Evolutionary conservation across 768 basidiomycete genomes (phyloP).

Genomic region (Suillus plorans): DNA sequence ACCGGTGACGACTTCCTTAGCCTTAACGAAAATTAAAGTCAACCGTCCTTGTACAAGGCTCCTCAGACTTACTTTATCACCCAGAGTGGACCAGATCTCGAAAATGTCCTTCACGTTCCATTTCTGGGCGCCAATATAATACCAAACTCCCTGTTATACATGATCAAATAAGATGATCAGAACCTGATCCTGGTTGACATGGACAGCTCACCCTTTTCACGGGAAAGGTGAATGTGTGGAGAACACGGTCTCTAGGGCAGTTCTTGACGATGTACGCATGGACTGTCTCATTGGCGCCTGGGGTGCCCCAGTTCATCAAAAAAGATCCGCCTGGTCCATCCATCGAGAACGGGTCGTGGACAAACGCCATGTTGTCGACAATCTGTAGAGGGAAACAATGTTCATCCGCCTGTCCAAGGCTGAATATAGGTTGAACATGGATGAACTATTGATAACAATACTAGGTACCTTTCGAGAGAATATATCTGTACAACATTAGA

Average conservation of each 20-base stretch:
- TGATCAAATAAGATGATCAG: constrained; percentile 11
- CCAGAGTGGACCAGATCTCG: constrained; percentile 41
- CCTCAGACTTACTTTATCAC: constrained; percentile 30
- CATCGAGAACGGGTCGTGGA: constrained; percentile 56
- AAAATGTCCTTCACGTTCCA: constrained; percentile 36
- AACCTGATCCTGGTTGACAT: background rate
- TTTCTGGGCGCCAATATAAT: constrained; percentile 49
- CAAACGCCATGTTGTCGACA: constrained; percentile 41
- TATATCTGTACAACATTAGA: constrained; percentile 19
- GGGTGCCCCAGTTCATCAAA: constrained; percentile 54
- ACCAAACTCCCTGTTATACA: constrained; percentile 42
- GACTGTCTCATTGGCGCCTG: constrained; percentile 32
- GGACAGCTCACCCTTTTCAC: constrained; percentile 38
- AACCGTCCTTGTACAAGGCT: constrained; percentile 6
- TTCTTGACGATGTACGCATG: constrained; percentile 32
- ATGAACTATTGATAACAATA: background rate
- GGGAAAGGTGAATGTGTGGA: constrained; percentile 55
- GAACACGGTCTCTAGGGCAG: constrained; percentile 21
- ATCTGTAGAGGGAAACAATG: constrained; percentile 46
- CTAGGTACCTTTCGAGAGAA: constrained; percentile 28
- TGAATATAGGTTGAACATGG: constrained; percentile 16
- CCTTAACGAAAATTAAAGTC: constrained; percentile 19
- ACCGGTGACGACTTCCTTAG: constrained; percentile 33
- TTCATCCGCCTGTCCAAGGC: constrained; percentile 36
- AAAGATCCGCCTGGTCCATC: constrained; percentile 45